A percentile compares a stretch with the other conserved stretches of the same genome.
Conservation (phyloP, 1,284 basidiomycete genomes). For the Sporisorium graminicola region DNA sequence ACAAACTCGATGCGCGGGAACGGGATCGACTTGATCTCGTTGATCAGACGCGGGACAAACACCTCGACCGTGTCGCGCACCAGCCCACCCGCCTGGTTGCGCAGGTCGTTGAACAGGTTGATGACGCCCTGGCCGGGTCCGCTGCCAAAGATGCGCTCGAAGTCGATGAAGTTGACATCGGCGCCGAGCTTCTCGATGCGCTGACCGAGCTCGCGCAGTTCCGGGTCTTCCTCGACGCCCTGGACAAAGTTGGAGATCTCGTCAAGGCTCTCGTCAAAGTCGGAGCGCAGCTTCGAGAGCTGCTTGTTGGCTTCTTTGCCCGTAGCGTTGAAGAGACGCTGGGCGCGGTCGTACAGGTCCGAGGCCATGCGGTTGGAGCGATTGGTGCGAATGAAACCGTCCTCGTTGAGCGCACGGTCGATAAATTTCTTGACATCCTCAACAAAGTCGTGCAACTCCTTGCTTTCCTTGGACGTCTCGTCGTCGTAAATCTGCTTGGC, state of each 20-base stretch:
- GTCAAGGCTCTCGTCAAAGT: conserved; percentile 41
- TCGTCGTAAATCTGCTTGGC: conserved; percentile 71
- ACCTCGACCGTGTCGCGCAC: conserved; percentile 72
- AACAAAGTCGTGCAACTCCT: conserved; percentile 70
- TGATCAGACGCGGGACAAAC: conserved; percentile 71
- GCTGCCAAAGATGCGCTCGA: conserved; percentile 30
- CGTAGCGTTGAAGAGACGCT: conserved; percentile 44
- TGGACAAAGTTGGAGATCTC: conserved; percentile 46
- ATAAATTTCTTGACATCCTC: conserved; percentile 55
- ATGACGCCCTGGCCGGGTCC: conserved; percentile 24
- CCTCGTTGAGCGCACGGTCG: conserved; percentile 52
- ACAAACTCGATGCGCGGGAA: conserved; percentile 72
- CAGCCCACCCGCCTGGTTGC: conserved; percentile 64
- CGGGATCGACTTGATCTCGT: conserved; percentile 71
- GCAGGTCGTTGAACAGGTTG: conserved; percentile 40
- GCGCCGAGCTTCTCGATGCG: conserved; percentile 70
- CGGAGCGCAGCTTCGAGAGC: conserved; percentile 43
- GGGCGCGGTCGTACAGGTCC: conserved; percentile 51
- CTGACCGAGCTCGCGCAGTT: conserved; percentile 66
- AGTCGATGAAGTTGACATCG: conserved; percentile 63
- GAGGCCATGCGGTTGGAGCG: conserved; percentile 47
- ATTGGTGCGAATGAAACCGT: conserved; percentile 49
- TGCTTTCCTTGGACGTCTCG: conserved; percentile 50
- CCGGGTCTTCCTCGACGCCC: conserved; percentile 48
- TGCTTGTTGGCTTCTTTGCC: conserved; percentile 57